Base-by-base conservation (phyloP, 148 eudicot genomes). In the Fagopyrum tataricum region DNA sequence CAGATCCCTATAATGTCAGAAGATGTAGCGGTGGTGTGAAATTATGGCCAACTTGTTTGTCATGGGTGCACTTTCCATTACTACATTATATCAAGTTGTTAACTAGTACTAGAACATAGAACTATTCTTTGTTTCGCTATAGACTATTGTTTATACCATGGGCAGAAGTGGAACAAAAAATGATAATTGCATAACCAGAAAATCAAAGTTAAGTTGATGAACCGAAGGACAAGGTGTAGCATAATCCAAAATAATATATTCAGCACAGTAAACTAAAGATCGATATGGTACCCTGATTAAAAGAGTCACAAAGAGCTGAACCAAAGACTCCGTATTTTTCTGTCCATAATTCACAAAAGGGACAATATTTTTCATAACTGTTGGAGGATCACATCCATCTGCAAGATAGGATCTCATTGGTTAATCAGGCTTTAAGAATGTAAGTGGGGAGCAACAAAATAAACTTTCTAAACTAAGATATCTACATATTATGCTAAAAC, bases 241-340 rank as follows among this genome's bases (percentile, higher is more conserved):
- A 64, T 31, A 13, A 64, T 14, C 43, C 43, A 64, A 64, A 13
- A 7, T 2, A 1, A 31, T 37, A 26, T 26, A 37, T 37, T 15
- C 68, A 26, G 43, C 40, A 31, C 37, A 61, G 42, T 15, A 64
- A 64, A 64, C 2, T 64, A 64, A 64, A 31, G 18, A 64, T 31
- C 8, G 15, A 39, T 31, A 31, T 31, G 74, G 56, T 84, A 93
- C 98, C 98, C 88, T 86, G 55, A 85, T 69, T 73, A 95, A 78
- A 55, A 95, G 82, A 77, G 96, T 84, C 73, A 87, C 71, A 77
- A 91, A 95, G 67, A 95, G 94, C 84, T 86, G 88, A 76, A 84
- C 87, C 75, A 93, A 72, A 26, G 98, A 84, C 79, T 93, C 98
- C 75, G 78, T 78, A 76, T 93, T 93, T 73, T 62, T 49, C 69